phyloP scores from a whole-genome alignment of 2,329 filamentous ascomycete genomes.

The Plectosphaerella cucumerina region DNA sequence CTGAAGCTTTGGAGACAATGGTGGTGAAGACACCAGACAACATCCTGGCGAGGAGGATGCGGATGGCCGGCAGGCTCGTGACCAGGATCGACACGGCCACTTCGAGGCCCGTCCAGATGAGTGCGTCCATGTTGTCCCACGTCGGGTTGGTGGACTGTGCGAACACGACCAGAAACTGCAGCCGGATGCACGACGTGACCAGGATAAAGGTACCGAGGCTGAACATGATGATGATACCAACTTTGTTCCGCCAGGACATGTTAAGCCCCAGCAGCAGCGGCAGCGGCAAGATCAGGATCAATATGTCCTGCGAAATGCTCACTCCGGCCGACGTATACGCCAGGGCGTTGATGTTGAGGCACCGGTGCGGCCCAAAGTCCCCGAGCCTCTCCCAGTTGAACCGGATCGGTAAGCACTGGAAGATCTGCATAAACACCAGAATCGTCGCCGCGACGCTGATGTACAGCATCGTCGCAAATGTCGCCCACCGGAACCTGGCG shows the following conservation, averaged over 20 bases:
- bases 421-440: constrained; percentile 27
- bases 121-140: constrained; percentile 34
- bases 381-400: constrained; percentile 29
- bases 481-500: constrained; percentile 18
- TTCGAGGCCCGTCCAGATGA: constrained; percentile 41
- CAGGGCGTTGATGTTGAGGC: constrained; percentile 26
- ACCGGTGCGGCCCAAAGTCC: constrained; percentile 16
- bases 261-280: constrained; percentile 26
- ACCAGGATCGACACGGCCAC: constrained; percentile 36
- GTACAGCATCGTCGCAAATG: constrained; percentile 18
- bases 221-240: constrained; percentile 29
- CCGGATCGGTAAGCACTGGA: constrained; percentile 28
- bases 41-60: constrained; percentile 20
- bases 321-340: constrained; percentile 22
- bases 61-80: constrained; percentile 34
- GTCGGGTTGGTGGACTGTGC: constrained; percentile 30
- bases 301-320: constrained; percentile 29
- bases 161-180: constrained; percentile 28
- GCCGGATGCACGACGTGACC: constrained; percentile 28
- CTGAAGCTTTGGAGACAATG: not conserved
- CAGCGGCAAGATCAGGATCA: constrained; percentile 27
- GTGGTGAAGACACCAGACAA: constrained; percentile 6
- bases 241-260: constrained; percentile 17
- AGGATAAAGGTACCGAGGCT: constrained; percentile 30
- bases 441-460: constrained; percentile 19